phyloP scores from a whole-genome alignment of 1,284 basidiomycete genomes.

The Violaceomyces palustris region DNA sequence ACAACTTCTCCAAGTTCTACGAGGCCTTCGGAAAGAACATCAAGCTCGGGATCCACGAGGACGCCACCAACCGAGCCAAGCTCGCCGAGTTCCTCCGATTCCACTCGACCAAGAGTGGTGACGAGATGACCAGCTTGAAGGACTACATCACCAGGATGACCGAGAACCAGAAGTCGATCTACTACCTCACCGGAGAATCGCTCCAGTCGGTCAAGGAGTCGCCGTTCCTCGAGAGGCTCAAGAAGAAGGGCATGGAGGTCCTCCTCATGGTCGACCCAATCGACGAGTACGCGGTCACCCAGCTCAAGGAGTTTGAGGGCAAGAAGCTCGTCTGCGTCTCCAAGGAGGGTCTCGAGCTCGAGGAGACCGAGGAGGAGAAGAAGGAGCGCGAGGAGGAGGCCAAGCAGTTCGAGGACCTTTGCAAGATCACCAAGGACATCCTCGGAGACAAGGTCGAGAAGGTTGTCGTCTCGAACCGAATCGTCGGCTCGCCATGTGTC shows the following conservation, averaged over 20 bases:
- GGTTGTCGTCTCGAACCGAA: conserved; percentile 93
- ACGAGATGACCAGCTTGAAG: conserved; percentile 94
- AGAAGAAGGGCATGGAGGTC: conserved; percentile 99
- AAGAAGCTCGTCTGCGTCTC: conserved; percentile 97
- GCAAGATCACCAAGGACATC: conserved; percentile 93
- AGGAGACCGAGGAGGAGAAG: conserved; percentile 99
- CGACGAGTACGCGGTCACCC: conserved; percentile 63
- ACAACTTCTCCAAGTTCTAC: conserved; percentile 97
- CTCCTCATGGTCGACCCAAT: conserved; percentile 86
- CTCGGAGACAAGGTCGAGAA: conserved; percentile 99
- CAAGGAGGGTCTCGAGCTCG: conserved; percentile 98
- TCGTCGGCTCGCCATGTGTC: conserved; percentile 52
- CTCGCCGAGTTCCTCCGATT: conserved; percentile 99
- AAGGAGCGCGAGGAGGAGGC: conserved; percentile 80
- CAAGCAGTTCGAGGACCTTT: conserved; percentile 79
- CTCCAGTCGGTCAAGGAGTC: conserved; percentile 86
- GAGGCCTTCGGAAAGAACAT: conserved; percentile 63
- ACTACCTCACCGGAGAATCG: conserved; percentile 91
- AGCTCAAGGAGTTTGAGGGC: conserved; percentile 98
- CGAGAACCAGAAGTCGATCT: conserved; percentile 93
- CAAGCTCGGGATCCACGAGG: conserved; percentile 95
- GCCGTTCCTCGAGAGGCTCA: conserved; percentile 97
- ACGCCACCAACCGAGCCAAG: conserved; percentile 97
- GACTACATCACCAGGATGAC: conserved; percentile 99
- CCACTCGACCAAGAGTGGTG: conserved; percentile 89